phyloP scores from a whole-genome alignment of 192 early-diverging fungal genomes.

The Entophlyctis luteolus region DNA sequence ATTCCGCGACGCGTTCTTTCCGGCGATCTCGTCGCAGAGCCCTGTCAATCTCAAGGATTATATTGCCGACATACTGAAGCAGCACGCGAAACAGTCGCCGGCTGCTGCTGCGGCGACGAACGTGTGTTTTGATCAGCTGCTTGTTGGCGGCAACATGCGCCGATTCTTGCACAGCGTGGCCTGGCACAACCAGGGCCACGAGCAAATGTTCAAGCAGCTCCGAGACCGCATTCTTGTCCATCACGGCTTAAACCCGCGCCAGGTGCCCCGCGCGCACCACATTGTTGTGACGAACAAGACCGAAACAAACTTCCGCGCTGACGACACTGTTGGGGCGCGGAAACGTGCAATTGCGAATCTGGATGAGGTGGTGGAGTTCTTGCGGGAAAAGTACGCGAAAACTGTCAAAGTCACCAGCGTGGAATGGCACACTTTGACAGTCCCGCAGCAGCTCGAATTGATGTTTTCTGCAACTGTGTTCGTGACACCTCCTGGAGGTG shows the following conservation, averaged over 20 bases:
- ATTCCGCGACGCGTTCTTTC: constrained; percentile 22
- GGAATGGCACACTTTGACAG: constrained; percentile 5
- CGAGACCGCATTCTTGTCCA: constrained; percentile 6
- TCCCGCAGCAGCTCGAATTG: constrained; percentile 26
- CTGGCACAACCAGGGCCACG: constrained; percentile 28
- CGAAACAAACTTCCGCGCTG: constrained; percentile 6
- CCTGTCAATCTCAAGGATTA: constrained; percentile 10
- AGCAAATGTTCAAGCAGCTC: constrained; percentile 21
- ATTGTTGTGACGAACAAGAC: constrained; percentile 33
- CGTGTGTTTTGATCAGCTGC: constrained; percentile 28
- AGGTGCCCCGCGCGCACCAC: constrained; percentile 18
- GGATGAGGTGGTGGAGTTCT: background rate
- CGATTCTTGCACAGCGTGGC: constrained; percentile 1
- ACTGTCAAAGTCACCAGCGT: background rate
- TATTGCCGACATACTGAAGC: background rate
- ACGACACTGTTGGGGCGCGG: constrained; percentile 6
- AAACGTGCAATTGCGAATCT: constrained; percentile 28
- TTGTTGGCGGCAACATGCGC: constrained; percentile 25
- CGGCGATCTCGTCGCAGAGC: constrained; percentile 7
- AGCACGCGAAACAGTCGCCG: background rate
- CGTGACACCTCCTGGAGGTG: constrained; percentile 28
- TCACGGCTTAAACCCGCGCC: constrained; percentile 20
- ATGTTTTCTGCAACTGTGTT: constrained; percentile 12
- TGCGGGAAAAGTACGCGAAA: constrained; percentile 5
- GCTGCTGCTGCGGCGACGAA: background rate